Evolutionary conservation across 805 yeast genomes (phyloP), one percentile per base, ranked within the genome.

Genomic region (Wickerhamomyces kurtzmanii): DNA sequence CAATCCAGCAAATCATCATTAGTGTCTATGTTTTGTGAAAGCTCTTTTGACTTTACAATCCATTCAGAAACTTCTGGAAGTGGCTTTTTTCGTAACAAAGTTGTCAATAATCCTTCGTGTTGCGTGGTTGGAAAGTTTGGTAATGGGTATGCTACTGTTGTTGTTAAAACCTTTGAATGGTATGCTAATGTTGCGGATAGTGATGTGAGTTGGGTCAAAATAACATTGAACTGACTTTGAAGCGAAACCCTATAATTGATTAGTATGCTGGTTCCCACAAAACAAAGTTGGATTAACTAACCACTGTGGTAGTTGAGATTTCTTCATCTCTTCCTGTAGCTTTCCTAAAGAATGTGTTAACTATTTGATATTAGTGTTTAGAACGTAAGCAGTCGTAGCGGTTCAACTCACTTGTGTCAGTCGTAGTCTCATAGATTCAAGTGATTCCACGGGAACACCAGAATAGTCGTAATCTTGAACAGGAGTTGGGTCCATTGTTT

Each of bases 11-110:
- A 62, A 36, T 72, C 78, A n/a, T 53, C 58, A 15, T 54, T 35
- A n/a, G 36, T 15, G 5, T 37, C 23, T 1, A 37, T 31, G 16
- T 36, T 40, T 2, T 31, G 32, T 10, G 51, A 39, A 10, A 45
- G 38, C 22, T 53, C 56, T 23, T 45, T 54, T 2, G 71, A 71
- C 13, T 57, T 51, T 19, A 63, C 62, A 6, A 86, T 69, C 96
- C 97, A 89, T 26, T 73, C 81, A 28, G 75, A 82, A 3, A 89
- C 94, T 37, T 87, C 96, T 0, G 98, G 97, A 8, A 83, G 59
- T 27, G 79, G 78, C 48, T 87, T 89, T 49, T 87, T 91, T 33
- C 97, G 67, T 34, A 91, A 53, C 34, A 91, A 59, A 0, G 96
- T 86, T 1, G 94, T 81, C 28, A 87, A 56, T 20, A 91, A 62